Conservation (phyloP, 1,284 basidiomycete species). For the Irpex sp. region DNA sequence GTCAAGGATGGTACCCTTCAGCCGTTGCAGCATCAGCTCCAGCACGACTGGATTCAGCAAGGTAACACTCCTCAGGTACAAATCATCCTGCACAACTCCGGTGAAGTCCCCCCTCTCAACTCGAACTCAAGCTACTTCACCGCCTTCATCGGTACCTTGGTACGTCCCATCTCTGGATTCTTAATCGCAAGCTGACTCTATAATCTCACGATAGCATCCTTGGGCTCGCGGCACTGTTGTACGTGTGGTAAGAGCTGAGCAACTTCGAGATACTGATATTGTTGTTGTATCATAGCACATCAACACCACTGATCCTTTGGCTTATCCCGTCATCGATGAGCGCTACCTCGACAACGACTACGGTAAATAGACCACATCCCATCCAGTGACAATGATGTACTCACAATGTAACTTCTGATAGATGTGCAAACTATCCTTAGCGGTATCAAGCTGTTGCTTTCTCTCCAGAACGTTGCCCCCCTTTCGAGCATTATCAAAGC, state of each 20-base stretch:
- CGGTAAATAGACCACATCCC: not conserved
- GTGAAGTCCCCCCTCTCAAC: not conserved
- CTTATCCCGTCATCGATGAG: constrained; percentile 4
- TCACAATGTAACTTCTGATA: not conserved
- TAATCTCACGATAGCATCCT: constrained; percentile 4
- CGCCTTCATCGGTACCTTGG: constrained; percentile 2
- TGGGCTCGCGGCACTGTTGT: constrained; percentile 9
- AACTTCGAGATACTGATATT: not conserved
- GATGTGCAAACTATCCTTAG: not conserved
- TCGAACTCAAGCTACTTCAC: constrained; percentile 8
- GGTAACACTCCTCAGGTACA: constrained; percentile 7
- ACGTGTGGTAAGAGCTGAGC: not conserved
- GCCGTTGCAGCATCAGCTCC: constrained; percentile 4
- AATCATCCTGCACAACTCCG: constrained; percentile 6
- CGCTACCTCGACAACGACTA: constrained; percentile 3
- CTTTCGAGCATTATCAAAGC: not conserved
- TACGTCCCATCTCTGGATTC: not conserved
- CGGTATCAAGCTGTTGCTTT: not conserved
- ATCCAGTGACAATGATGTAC: not conserved
- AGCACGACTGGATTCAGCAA: constrained; percentile 5
- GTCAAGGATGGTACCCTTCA: not conserved
- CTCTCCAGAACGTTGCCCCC: not conserved
- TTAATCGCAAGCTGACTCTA: not conserved
- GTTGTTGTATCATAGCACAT: constrained; percentile 5
- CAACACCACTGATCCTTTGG: constrained; percentile 5